phyloP scores from a whole-genome alignment of 371 early-diverging fungal species.

The Mucor circinelloides region DNA sequence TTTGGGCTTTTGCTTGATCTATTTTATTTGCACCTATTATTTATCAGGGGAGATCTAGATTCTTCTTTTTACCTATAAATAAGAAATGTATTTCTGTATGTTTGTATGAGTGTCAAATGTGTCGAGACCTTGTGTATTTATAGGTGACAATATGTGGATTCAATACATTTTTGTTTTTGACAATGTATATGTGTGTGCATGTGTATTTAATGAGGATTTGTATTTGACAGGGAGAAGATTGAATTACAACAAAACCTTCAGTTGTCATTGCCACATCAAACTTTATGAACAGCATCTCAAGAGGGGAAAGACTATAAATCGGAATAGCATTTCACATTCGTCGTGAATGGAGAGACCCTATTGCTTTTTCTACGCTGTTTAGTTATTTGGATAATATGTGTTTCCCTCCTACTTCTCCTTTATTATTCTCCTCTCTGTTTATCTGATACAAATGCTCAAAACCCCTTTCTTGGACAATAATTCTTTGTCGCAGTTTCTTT shows the following conservation, averaged over 20 bases:
- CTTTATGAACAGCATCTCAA: neutral
- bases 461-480: neutral
- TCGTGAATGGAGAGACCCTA: neutral
- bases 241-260: neutral
- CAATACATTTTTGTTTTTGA: neutral
- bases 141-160: neutral
- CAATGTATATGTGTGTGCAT: neutral
- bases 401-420: slow-evolving; percentile 2
- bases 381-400: neutral
- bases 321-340: neutral
- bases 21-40: neutral
- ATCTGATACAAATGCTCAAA: neutral
- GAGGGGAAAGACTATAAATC: neutral
- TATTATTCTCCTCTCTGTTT: neutral
- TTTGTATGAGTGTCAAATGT: neutral
- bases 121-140: neutral
- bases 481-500: neutral
- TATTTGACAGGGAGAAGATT: neutral
- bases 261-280: neutral
- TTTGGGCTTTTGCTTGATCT: neutral
- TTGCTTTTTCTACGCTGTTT: neutral
- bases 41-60: neutral
- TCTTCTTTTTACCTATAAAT: neutral
- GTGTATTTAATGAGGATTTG: neutral
- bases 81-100: neutral